Conservation (phyloP, 176 grass and related monocot species). For the Leersia perrieri region DNA sequence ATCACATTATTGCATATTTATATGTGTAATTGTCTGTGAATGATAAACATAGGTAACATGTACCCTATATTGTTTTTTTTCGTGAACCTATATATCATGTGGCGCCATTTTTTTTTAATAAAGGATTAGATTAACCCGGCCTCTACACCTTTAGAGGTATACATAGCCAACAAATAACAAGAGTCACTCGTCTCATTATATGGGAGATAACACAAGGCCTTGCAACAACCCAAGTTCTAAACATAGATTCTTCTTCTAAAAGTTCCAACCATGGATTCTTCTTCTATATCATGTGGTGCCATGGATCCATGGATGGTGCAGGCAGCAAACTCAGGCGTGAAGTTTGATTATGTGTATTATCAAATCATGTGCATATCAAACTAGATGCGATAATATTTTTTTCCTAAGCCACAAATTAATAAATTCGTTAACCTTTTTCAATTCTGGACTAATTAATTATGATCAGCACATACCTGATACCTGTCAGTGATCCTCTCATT, state of each 20-base stretch:
- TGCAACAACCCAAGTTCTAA: too few relatives aligned
- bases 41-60: too few relatives aligned
- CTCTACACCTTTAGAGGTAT: too few relatives aligned
- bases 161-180: too few relatives aligned
- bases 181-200: too few relatives aligned
- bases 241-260: too few relatives aligned
- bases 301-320: neutral
- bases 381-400: neutral
- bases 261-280: too few relatives aligned
- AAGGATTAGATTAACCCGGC: too few relatives aligned
- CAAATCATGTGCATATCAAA: neutral
- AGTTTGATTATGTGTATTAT: neutral
- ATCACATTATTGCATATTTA: neutral
- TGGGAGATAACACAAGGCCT: too few relatives aligned
- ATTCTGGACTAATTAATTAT: neutral
- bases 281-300: neutral
- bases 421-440: neutral
- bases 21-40: too few relatives aligned
- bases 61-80: neutral
- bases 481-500: slow-evolving; percentile 20
- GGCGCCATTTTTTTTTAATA: too few relatives aligned
- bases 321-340: neutral
- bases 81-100: neutral
- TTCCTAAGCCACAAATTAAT: neutral
- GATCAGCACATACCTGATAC: neutral